Conservation (phyloP, 305 asterid species). For the Solanum chacoense region DNA sequence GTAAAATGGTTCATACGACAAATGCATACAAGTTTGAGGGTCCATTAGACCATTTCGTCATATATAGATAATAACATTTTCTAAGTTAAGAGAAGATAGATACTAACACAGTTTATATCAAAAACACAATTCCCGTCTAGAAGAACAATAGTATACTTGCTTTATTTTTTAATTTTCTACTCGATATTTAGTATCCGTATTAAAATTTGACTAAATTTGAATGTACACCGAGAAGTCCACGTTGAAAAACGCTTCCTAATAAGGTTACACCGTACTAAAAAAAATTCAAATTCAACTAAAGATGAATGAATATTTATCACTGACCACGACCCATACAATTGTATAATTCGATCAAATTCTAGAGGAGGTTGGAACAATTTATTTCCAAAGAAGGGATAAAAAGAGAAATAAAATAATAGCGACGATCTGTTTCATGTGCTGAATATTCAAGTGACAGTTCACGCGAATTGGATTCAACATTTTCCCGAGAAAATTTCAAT, state of each 20-base stretch:
- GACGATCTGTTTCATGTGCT: neutral
- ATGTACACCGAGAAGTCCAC: too few species aligned
- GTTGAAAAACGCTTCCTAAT: too few species aligned
- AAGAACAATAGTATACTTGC: neutral
- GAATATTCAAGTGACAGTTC: neutral
- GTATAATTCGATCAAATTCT: neutral
- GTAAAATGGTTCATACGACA: too few species aligned
- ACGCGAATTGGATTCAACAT: slow-evolving; percentile 1
- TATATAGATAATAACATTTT: neutral
- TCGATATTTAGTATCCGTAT: neutral
- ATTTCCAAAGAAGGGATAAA: neutral
- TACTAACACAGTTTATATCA: neutral
- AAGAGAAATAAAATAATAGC: neutral
- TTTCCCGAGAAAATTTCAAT: neutral
- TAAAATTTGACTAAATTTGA: neutral
- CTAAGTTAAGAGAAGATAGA: neutral
- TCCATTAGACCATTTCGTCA: too few species aligned
- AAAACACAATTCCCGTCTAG: neutral
- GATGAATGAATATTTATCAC: too few species aligned
- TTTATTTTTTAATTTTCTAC: neutral
- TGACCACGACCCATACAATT: too few species aligned
- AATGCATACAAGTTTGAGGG: too few species aligned
- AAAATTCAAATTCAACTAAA: too few species aligned
- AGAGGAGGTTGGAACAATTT: neutral
- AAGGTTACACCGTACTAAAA: too few species aligned